Percentiles rank a stretch among this genome's conserved stretches.
Evolutionary conservation across 2,329 filamentous ascomycete genomes (phyloP).

Genomic region (Coniochaeta sp.): DNA sequence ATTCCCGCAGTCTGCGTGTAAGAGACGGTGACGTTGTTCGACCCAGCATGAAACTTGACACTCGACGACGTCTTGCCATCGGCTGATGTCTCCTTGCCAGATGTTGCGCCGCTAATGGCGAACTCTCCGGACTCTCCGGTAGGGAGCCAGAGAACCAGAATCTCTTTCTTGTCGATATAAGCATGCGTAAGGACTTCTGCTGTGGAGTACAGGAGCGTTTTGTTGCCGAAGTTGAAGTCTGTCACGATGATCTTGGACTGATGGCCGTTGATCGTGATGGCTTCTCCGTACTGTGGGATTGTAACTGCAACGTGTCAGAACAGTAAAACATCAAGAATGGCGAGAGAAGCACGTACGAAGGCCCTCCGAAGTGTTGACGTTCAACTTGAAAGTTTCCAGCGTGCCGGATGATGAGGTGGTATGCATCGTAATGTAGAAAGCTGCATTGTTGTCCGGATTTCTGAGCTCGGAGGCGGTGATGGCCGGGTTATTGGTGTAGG

Average conservation of each 20-base stretch:
- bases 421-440: constrained; percentile 54
- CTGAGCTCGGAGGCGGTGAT: constrained; percentile 49
- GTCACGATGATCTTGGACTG: constrained; percentile 56
- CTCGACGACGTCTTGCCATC: constrained; percentile 27
- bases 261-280: constrained; percentile 49
- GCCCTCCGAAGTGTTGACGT: constrained; percentile 49
- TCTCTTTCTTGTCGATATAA: constrained; percentile 36
- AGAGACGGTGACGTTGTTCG: constrained; percentile 31
- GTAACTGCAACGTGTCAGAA: constrained; percentile 24
- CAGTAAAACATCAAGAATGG: no score
- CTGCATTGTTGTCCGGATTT: constrained; percentile 48
- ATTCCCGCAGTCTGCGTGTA: constrained; percentile 43
- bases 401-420: constrained; percentile 42
- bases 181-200: constrained; percentile 47
- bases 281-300: constrained; percentile 41
- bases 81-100: constrained; percentile 23
- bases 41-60: constrained; percentile 32
- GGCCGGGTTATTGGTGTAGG: constrained; percentile 41
- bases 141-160: constrained; percentile 46
- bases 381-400: constrained; percentile 45
- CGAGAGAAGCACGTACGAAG: constrained; percentile 15
- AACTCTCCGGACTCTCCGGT: constrained; percentile 49
- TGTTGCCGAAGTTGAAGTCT: constrained; percentile 47
- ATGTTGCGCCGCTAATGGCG: constrained; percentile 31
- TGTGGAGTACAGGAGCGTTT: constrained; percentile 47